Conservation (phyloP, 768 basidiomycete genomes). For the Omphalotus guepiniiformis region DNA sequence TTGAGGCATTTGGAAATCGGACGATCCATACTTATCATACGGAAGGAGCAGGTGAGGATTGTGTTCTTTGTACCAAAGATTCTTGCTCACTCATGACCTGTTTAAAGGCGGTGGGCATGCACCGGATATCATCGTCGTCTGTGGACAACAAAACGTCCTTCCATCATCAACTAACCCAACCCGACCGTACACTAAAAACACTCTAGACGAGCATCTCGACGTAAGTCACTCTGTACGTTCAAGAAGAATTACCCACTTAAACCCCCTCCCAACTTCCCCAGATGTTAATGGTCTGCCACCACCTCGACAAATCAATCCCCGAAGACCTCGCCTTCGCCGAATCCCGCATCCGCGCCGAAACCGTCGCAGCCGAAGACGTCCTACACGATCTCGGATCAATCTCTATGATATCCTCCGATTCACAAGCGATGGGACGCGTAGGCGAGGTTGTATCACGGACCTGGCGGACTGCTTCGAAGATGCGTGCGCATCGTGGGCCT, state of each 20-base stretch:
- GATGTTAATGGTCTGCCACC: conserved; percentile 99
- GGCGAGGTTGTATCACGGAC: conserved; percentile 91
- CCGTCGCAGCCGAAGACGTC: conserved; percentile 96
- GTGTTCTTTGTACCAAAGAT: background rate
- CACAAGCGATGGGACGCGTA: conserved; percentile 98
- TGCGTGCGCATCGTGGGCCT: conserved; percentile 77
- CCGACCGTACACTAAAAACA: conserved; percentile 85
- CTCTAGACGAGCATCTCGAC: conserved; percentile 95
- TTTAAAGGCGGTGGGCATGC: conserved; percentile 84
- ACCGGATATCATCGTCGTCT: conserved; percentile 98
- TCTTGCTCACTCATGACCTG: background rate
- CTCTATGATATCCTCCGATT: conserved; percentile 94
- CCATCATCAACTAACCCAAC: conserved; percentile 98
- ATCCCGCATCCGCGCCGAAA: conserved; percentile 94
- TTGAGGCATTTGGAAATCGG: conserved; percentile 81
- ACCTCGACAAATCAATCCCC: conserved; percentile 84
- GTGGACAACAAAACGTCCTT: conserved; percentile 81
- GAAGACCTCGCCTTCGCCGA: conserved; percentile 97
- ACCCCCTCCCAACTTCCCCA: conserved; percentile 26
- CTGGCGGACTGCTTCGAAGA: conserved; percentile 97
- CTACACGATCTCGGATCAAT: conserved; percentile 92
- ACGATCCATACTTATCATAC: conserved; percentile 98
- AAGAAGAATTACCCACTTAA: background rate
- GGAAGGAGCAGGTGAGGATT: conserved; percentile 79
- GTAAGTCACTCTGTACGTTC: conserved; percentile 39